phyloP scores from a whole-genome alignment of 306 rosid genomes.

The Quercus suber region DNA sequence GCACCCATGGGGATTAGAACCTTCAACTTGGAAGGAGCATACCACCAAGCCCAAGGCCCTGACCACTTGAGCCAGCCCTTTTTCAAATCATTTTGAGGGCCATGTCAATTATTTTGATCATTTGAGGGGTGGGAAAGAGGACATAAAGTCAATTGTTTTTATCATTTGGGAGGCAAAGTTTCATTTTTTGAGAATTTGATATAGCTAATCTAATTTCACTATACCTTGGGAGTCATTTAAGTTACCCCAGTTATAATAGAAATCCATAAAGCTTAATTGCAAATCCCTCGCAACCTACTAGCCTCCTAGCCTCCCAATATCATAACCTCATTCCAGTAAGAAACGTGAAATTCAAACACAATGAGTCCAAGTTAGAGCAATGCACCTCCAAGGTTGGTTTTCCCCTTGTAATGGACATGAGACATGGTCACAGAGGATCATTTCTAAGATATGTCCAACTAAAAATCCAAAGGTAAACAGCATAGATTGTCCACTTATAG shows the following conservation, averaged over 20 bases:
- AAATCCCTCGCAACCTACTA: neutral
- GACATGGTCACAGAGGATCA: neutral
- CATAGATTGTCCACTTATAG: neutral
- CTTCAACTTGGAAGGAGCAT: too few species aligned
- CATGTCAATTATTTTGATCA: too few species aligned
- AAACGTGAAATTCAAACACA: neutral
- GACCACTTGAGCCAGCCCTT: too few species aligned
- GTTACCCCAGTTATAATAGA: neutral
- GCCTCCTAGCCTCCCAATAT: neutral
- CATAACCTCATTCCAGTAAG: neutral
- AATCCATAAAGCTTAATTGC: neutral
- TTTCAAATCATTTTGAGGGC: too few species aligned
- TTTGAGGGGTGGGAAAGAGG: too few species aligned
- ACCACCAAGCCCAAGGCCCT: too few species aligned
- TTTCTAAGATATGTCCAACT: neutral
- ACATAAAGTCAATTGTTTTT: too few species aligned
- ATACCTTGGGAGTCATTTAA: too few species aligned
- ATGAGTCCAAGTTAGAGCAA: neutral
- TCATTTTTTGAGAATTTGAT: too few species aligned
- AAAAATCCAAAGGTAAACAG: neutral
- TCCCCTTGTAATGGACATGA: neutral
- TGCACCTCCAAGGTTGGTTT: neutral
- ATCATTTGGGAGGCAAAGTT: too few species aligned
- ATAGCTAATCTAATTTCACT: too few species aligned
- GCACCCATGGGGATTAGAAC: too few species aligned